phyloP scores from a whole-genome alignment of 306 rosid genomes.

The Luffa aegyptiaca region DNA sequence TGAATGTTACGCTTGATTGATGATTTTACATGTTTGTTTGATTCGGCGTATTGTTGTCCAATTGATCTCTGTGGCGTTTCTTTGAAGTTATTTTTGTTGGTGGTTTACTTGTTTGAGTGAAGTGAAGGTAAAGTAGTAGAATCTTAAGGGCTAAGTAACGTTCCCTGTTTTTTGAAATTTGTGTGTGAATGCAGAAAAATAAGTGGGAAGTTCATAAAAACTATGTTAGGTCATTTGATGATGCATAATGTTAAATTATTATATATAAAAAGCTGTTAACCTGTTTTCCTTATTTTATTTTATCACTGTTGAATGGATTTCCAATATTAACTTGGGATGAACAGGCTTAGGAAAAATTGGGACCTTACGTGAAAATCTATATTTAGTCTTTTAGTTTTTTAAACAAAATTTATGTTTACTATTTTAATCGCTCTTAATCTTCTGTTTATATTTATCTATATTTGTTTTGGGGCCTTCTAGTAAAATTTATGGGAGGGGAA shows the following conservation, averaged over 20 bases:
- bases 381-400: no score
- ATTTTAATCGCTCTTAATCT: no score
- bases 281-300: no score
- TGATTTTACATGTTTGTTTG: neutral
- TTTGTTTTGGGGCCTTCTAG: neutral
- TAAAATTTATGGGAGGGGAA: neutral
- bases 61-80: neutral
- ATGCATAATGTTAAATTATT: neutral
- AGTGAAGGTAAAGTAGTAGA: conserved; percentile 1
- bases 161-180: neutral
- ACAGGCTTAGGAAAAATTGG: no score
- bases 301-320: neutral
- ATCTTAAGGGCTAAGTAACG: neutral
- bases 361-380: no score
- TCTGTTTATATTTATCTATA: neutral
- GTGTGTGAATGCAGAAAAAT: neutral
- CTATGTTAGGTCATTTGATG: neutral
- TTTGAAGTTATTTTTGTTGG: neutral
- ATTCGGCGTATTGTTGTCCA: neutral
- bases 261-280: neutral
- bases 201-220: neutral
- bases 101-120: neutral
- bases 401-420: no score
- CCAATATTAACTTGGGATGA: neutral
- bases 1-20: neutral